Percentiles rank a stretch among this genome's conserved stretches.
Evolutionary conservation across 2,329 filamentous ascomycete species (phyloP).

Genomic region (Epichloe festucae): DNA sequence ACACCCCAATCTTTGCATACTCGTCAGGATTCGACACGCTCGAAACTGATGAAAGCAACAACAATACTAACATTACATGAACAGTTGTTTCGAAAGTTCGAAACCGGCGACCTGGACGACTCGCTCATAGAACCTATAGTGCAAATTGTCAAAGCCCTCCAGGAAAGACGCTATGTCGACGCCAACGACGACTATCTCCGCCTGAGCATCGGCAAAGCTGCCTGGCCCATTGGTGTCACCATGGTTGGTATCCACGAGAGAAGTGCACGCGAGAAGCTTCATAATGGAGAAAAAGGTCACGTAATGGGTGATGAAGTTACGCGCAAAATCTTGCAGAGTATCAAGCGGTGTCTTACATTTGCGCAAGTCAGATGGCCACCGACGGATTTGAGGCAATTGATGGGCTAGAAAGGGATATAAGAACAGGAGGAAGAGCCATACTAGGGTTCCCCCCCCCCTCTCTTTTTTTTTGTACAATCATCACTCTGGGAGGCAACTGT

Average conservation of each 20-base stretch:
- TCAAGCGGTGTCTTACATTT: slow-evolving; percentile 93
- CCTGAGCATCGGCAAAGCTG: slow-evolving; percentile 88
- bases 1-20: neutral
- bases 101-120: slow-evolving; percentile 66
- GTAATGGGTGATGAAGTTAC: slow-evolving; percentile 96
- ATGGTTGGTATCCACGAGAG: slow-evolving; percentile 99
- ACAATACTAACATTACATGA: neutral
- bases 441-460: too few relatives aligned
- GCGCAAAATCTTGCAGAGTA: slow-evolving; percentile 91
- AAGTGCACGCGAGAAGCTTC: slow-evolving; percentile 86
- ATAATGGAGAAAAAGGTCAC: slow-evolving; percentile 77
- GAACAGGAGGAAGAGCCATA: neutral
- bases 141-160: slow-evolving; percentile 83
- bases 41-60: neutral
- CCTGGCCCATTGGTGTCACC: slow-evolving; percentile 97
- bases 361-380: slow-evolving; percentile 95
- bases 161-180: slow-evolving; percentile 85
- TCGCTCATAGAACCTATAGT: slow-evolving; percentile 70
- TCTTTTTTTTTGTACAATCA: too few relatives aligned
- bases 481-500: too few relatives aligned
- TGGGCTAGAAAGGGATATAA: slow-evolving; percentile 43
- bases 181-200: slow-evolving; percentile 91
- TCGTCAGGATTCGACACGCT: too few relatives aligned
- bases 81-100: slow-evolving; percentile 74
- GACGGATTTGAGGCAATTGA: slow-evolving; percentile 80